Base-by-base conservation (phyloP, 2,329 filamentous ascomycete genomes). In the Juglanconis sp. region DNA sequence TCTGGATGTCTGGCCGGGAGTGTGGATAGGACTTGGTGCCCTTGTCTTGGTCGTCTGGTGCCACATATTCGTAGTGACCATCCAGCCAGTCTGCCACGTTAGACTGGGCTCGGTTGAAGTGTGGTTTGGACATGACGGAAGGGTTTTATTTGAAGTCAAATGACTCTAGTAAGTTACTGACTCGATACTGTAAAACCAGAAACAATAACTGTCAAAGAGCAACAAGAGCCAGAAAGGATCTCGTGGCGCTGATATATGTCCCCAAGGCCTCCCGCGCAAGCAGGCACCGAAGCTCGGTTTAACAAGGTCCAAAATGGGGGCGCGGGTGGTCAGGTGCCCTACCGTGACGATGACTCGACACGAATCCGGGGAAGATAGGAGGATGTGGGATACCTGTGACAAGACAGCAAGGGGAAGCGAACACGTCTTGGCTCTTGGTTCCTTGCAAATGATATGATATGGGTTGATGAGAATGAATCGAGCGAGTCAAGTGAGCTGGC, bases 71-170 rank as follows among this genome's bases (percentile, higher is more conserved):
- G 9, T 60, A 59, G 9, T 62, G 60, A 53, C 60, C 40, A 8
- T 62, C 57, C 6, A 64, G 54, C 62, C 62, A 64, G 49, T 62
- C 53, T 31, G 60, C 24, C 5, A 64, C 62, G 34, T 53, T 53
- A 4, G 62, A 57, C 50, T 56, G 54, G 6, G 36, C 32, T 36
- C 49, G 30, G 36, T 54, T 30, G 10, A 36, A n/a, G 24, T 15
- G 49, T 59, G 59, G 52, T 31, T 32, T 47, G 5, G 61, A 49
- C 61, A 63, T 63, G 38, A 24, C 53, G 15, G 38, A 5, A 30
- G 8, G 5, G 15, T 17, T 42, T 10, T 42, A 42, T 42, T 42
- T 3, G 38, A 42, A 24, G 15, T 17, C 42, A 24, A 47, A 47
- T 8, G 15, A 47, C 24, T 58, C 48, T 51, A 57, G 47, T 57